Base-by-base conservation (phyloP, 805 yeast genomes). In the Pichia deserticola region DNA sequence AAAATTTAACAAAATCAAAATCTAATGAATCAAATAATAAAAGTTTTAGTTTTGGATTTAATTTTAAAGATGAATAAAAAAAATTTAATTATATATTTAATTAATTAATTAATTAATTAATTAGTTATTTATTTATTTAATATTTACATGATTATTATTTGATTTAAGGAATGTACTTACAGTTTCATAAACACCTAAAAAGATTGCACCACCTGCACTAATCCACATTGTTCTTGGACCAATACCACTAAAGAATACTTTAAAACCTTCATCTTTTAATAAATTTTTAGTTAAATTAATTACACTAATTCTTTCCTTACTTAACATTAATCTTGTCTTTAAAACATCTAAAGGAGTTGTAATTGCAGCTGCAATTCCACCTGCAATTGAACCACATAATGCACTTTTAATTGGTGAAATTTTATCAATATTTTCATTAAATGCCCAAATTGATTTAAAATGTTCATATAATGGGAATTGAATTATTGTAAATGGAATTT, bases 161-260 rank as follows among this genome's bases (percentile, higher is more conserved):
- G 40, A 12, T 42, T 32, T 42, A 33, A 60, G 42, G n/a, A 54
- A 28, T 3, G 61, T 45, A 44, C 72, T 74, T 10, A 80, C 84
- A 27, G 82, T 66, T 67, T 95, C 99, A 62, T 93, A 93, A 49
- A 88, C 87, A 5, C 99, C 99, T 50, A 93, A 72, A 71, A 95
- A 93, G 15, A 95, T 89, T 15, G 98, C 97, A 32, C 99, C 99
- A 25, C 99, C 99, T 5, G 95, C 93, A 69, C 95, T 84, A 50
- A 93, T 92, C 99, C 99, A 93, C 79, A 86, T 74, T 0, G 97
- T 90, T 64, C 99, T 76, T 5, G 99, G 98, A 0, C 96, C 97
- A 30, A 92, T 75, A 12, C 99, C 99, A 44, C 77, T 77, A 62
- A 80, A 77, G 56, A 93, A 89, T 0, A 85, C 89, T 7, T 63